A percentile compares a stretch with the other conserved stretches of the same genome.
Evolutionary conservation across 257 asterid species (phyloP).

Genomic region (Asclepias syriaca): DNA sequence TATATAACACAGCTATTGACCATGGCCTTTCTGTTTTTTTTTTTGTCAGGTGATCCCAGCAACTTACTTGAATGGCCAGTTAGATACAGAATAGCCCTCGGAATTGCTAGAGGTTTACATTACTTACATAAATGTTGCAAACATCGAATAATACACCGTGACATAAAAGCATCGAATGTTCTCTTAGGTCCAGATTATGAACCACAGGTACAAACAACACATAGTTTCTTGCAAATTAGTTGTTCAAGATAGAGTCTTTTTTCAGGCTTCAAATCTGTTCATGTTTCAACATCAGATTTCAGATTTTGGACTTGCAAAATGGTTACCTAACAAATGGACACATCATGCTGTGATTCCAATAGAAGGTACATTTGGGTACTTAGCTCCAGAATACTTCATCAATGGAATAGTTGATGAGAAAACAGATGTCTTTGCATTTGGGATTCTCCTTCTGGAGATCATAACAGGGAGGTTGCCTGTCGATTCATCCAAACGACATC

Average conservation of each 20-base stretch:
- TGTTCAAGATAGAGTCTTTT: neutral
- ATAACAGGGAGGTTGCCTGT: slow-evolving; percentile 75
- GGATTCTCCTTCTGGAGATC: slow-evolving; percentile 78
- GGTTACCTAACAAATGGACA: slow-evolving; percentile 84
- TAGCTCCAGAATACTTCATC: slow-evolving; percentile 87
- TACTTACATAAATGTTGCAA: slow-evolving; percentile 89
- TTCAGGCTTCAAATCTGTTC: neutral
- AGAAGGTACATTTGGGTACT: slow-evolving; percentile 85
- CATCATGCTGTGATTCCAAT: slow-evolving; percentile 74
- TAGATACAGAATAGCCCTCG: slow-evolving; percentile 62
- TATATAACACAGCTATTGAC: neutral
- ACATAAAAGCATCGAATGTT: slow-evolving; percentile 82
- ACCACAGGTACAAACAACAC: slow-evolving; percentile 48
- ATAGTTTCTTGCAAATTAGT: neutral
- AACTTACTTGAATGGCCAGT: slow-evolving; percentile 54
- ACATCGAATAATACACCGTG: slow-evolving; percentile 81
- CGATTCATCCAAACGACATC: slow-evolving; percentile 46
- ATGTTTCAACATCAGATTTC: slow-evolving; percentile 43
- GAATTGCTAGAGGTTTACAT: slow-evolving; percentile 68
- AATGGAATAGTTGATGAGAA: slow-evolving; percentile 89
- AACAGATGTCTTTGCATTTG: slow-evolving; percentile 76
- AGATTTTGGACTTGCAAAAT: slow-evolving; percentile 84
- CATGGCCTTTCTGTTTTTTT: neutral
- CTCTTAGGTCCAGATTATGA: slow-evolving; percentile 71
- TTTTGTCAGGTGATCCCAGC: slow-evolving; percentile 32